Base-by-base conservation (phyloP, 2,329 filamentous ascomycete species). In the Setomelanomma holmii region DNA sequence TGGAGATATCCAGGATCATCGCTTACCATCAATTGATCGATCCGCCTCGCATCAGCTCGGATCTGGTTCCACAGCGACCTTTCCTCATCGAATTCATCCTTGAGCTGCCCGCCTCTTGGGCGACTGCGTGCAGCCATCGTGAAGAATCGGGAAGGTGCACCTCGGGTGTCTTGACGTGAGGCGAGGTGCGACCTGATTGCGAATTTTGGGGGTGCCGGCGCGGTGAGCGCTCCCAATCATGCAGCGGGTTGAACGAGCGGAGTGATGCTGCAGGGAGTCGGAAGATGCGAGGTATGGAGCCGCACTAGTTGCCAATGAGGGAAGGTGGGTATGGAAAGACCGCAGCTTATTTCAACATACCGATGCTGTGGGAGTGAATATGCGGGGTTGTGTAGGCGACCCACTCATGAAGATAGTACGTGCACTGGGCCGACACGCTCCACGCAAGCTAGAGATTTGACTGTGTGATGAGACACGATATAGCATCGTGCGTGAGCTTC, bases 61-160 rank as follows among this genome's bases (percentile, higher is more conserved):
- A 82, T 79, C 52, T 77, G 74, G 46, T 76, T 78, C 80, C 80
- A 82, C 47, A 82, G 64, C 14, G 76, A 71, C 24, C 78, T 72
- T 64, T 82, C 79, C 63, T 82, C 79, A 48, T 81, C 79, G 39
- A 79, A 75, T 53, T 82, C 79, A 50, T 81, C 78, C 56, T 80
- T 80, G 60, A 73, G 72, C 51, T 78, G 63, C 55, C 76, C 66
- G 58, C 70, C 59, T 56, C 78, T 74, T 39, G 72, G 72, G 57
- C 79, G 68, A 62, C 73, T 80, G 41, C 79, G 77, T 42, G 75
- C 74, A 36, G 79, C 78, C 79, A 81, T 81, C 10, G 30, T 63
- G 53, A 38, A n/a, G n/a, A n/a, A n/a, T n/a, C n/a, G 42, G 41
- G 49, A 54, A 40, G 44, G 45, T 39, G 51, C 53, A 16, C 40